Conservation (phyloP, 169 alveolate species). For the Babesia gibsoni region DNA sequence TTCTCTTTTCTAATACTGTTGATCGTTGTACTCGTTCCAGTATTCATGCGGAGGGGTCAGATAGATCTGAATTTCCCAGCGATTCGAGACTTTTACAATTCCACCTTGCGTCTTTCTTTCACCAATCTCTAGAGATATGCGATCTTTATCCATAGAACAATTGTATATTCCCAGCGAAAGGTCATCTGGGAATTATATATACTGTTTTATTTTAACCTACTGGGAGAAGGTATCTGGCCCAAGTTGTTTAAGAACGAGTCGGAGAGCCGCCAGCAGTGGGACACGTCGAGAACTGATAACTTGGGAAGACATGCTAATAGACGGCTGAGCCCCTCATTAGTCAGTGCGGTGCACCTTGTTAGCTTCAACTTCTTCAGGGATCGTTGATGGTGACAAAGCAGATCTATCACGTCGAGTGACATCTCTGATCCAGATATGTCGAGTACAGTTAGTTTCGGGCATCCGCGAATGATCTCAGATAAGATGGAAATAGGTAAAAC, state of each 20-base stretch:
- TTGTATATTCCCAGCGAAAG: slow-evolving; percentile 37
- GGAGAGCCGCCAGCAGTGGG: slow-evolving; percentile 64
- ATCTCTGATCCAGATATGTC: slow-evolving; percentile 52
- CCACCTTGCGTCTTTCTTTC: neutral
- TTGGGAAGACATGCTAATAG: slow-evolving; percentile 17
- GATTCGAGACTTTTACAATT: neutral
- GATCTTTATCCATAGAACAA: slow-evolving; percentile 46
- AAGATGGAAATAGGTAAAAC: neutral
- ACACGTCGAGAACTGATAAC: slow-evolving; percentile 52
- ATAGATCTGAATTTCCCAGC: slow-evolving; percentile 1
- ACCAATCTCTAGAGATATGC: neutral
- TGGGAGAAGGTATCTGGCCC: slow-evolving; percentile 12
- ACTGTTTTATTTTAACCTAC: neutral
- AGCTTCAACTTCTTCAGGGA: slow-evolving; percentile 37
- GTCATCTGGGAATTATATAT: neutral
- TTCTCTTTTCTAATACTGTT: neutral
- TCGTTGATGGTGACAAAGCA: slow-evolving; percentile 11
- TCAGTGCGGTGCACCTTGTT: slow-evolving; percentile 40
- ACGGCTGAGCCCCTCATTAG: slow-evolving; percentile 10
- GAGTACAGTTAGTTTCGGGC: slow-evolving; percentile 24
- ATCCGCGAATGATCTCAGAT: slow-evolving; percentile 12
- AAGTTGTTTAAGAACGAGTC: slow-evolving; percentile 23
- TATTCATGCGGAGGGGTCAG: neutral
- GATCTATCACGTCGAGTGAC: slow-evolving; percentile 19
- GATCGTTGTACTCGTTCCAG: neutral